These are phyloP conservation scores for Suhomyces sp. DNA, from an alignment of 805 yeast species.

Conservation along the genomic window DNA sequence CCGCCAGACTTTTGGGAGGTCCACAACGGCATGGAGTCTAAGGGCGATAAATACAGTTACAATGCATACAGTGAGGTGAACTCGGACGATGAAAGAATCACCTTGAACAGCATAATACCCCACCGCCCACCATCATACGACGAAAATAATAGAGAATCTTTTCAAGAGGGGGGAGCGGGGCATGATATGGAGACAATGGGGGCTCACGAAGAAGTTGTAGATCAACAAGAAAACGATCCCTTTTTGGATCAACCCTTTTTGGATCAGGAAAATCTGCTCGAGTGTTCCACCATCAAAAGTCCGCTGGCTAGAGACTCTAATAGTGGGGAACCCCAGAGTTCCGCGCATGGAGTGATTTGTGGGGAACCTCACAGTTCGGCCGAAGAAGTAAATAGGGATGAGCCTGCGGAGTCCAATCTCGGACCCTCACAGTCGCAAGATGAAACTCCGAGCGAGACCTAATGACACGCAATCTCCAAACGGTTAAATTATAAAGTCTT, in stretches of 20 bases:
- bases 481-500: background rate
- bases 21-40: constrained; percentile 13
- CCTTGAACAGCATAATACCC: constrained; percentile 38
- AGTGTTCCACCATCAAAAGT: background rate
- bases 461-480: background rate
- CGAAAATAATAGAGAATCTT: background rate
- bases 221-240: background rate
- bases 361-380: background rate
- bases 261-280: background rate
- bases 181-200: constrained; percentile 1
- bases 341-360: background rate
- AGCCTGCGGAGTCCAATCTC: background rate
- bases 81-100: constrained; percentile 40
- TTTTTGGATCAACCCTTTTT: background rate
- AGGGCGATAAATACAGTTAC: constrained; percentile 32
- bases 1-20: constrained; percentile 57
- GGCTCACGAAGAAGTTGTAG: background rate
- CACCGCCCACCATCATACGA: constrained; percentile 39
- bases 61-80: constrained; percentile 40
- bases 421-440: background rate
- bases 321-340: background rate
- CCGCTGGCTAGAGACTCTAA: background rate
- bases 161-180: background rate
- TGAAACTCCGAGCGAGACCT: background rate
- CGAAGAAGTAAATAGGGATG: background rate